Conservation (phyloP, 768 basidiomycete genomes). For the Filobasidium floriforme region DNA sequence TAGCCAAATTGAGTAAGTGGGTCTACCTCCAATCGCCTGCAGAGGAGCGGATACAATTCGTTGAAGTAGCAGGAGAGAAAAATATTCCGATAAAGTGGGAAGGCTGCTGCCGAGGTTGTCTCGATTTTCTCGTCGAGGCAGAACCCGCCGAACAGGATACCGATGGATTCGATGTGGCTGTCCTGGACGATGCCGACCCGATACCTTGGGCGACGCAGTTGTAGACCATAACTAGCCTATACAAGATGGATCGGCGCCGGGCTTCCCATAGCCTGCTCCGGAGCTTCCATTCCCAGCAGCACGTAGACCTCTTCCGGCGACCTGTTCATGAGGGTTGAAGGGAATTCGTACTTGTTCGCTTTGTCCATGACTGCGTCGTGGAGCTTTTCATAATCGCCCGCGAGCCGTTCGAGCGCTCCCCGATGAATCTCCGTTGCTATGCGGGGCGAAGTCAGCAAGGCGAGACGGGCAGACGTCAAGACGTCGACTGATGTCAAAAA, state of each 20-base stretch:
- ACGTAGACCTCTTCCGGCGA: constrained; percentile 36
- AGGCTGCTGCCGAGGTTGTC: constrained; percentile 40
- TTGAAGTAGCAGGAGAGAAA: constrained; percentile 28
- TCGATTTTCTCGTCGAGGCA: constrained; percentile 35
- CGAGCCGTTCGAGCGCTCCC: constrained; percentile 62
- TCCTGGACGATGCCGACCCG: constrained; percentile 15
- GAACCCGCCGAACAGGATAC: constrained; percentile 27
- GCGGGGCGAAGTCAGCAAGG: constrained; percentile 61
- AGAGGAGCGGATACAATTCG: constrained; percentile 40
- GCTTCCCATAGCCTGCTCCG: neutral
- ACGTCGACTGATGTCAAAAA: constrained; percentile 78
- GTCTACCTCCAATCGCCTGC: constrained; percentile 33
- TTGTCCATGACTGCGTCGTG: constrained; percentile 69
- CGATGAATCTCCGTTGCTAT: constrained; percentile 68
- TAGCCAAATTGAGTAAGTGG: constrained; percentile 21
- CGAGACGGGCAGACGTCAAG: constrained; percentile 67
- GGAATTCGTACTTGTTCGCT: constrained; percentile 84
- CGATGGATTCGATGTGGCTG: constrained; percentile 19
- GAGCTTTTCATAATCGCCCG: constrained; percentile 60
- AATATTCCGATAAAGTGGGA: constrained; percentile 34
- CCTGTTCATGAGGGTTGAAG: constrained; percentile 69
- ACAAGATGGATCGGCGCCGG: neutral
- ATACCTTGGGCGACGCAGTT: constrained; percentile 3
- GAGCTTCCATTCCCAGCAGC: constrained; percentile 20
- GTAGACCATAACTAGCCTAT: neutral